phyloP scores from a whole-genome alignment of 257 asterid genomes.

The Solanum raphanifolium region DNA sequence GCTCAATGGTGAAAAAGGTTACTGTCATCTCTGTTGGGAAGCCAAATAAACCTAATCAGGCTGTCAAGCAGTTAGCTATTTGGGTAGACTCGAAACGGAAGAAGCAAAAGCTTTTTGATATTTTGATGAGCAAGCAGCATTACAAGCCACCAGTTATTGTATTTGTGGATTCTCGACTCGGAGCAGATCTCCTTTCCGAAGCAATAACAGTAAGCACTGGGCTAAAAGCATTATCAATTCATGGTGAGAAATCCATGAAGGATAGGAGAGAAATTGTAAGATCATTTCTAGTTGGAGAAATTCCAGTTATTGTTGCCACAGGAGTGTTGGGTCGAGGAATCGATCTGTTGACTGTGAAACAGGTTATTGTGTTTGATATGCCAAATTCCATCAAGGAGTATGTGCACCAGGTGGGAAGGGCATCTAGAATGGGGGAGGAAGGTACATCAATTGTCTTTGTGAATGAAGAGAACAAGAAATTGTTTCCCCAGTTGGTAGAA shows the following conservation, averaged over 20 bases:
- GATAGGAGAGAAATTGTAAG: constrained; percentile 69
- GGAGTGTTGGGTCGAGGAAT: constrained; percentile 93
- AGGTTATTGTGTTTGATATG: constrained; percentile 85
- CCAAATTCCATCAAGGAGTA: constrained; percentile 85
- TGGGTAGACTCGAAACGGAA: constrained; percentile 90
- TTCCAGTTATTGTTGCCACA: constrained; percentile 64
- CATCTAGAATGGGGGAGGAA: constrained; percentile 83
- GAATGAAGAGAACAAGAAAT: constrained; percentile 71
- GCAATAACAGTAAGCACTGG: constrained; percentile 63
- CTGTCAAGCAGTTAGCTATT: constrained; percentile 74
- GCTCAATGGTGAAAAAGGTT: constrained; percentile 50
- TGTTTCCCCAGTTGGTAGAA: constrained; percentile 58
- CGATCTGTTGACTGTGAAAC: constrained; percentile 64
- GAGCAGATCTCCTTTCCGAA: constrained; percentile 82
- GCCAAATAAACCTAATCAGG: constrained; percentile 54
- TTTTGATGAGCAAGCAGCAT: constrained; percentile 72
- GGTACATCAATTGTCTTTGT: constrained; percentile 67
- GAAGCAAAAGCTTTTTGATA: constrained; percentile 87
- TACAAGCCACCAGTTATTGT: constrained; percentile 86
- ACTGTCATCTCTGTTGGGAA: constrained; percentile 55
- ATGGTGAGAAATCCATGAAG: constrained; percentile 86
- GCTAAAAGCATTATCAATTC: constrained; percentile 61
- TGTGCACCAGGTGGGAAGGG: constrained; percentile 92
- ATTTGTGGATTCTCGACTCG: constrained; percentile 81
- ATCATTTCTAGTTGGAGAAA: constrained; percentile 75